Base-by-base conservation (phyloP, 306 rosid genomes). In the Acacia confusa region DNA sequence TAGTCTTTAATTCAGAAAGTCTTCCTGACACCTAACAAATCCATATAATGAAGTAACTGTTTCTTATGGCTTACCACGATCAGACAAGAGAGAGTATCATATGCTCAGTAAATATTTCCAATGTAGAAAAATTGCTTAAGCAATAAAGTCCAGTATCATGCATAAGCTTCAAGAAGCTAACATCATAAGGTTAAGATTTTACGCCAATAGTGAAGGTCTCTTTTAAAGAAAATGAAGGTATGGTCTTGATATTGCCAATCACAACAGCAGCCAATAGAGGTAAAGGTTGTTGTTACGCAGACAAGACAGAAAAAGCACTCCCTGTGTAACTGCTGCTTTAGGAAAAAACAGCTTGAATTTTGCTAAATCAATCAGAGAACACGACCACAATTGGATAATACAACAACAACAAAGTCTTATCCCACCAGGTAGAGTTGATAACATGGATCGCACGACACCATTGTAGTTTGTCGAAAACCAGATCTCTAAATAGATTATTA, bases 1-100 rank as follows among this genome's bases (percentile, higher is more conserved):
- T 90, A 41, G 87, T 82, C 94, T 89, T 92, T 84, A 94, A 84
- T 82, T 92, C 97, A 83, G 90, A 88, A 85, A 94, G 85, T 85
- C 81, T 91, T 80, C 83, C 92, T 48, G 94, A 92, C 66, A 94
- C 97, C 98, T 86, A 65, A 34, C 74, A 75, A 65, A 72, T 69
- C 80, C 70, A 78, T 55, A 76, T 71, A 75, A 7, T 50, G 17
- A 32, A 57, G 68, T 70, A n/a, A 61, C 73, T 78, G 64, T 75
- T 55, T 70, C 67, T 8, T 27, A 80, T 83, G 44, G 72, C 47
- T 66, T 43, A 79, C 32, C 19, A n/a, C 84, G 28, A 60, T 38
- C 64, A 61, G 52, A 57, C 72, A 11, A 41, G 53, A 47, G 17
- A 22, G 55, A 43, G 2, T 70, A 41, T 69, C 32, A 40, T 15